Base-by-base conservation (phyloP, 768 basidiomycete genomes). In the Pisolithus orientalis region DNA sequence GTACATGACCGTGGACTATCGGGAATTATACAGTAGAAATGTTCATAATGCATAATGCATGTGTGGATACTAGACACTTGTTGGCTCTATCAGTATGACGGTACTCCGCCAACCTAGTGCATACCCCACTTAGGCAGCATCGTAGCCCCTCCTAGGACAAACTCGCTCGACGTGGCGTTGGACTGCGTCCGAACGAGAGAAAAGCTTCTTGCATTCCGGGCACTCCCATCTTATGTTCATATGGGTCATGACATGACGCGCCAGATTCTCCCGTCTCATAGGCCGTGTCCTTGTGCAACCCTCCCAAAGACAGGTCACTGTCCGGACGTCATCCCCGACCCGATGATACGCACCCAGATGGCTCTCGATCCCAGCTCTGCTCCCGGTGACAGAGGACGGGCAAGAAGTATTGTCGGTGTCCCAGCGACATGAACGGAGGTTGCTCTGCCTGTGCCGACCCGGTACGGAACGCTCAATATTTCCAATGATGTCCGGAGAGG, bases 121-220 rank as follows among this genome's bases (percentile, higher is more conserved):
- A 5, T 13, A 11, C 4, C 34, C 34, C 13, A 34, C 34, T 34
- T 13, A 34, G 11, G 34, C 13, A 34, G 34, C 34, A 34, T 34
- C 34, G 34, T 13, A 13, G n/a, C 34, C 54, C 59, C 57, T 57
- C n/a, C 54, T 58, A 17, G 59, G 57, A 21, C 25, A 44, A 58
- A 65, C 59, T 48, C 65, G 65, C 54, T 67, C 63, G 24, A 69
- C 57, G 47, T 67, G 66, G 6, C 66, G 61, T 45, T 60, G 59
- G 39, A 67, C 62, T 34, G 66, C 67, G 53, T 67, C 66, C 14
- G 69, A 67, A 53, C 66, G 66, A 48, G 66, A 67, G 21, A 69
- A 60, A 50, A 54, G 52, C 38, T 47, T 55, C 17, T 44, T 49
- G 25, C 66, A 67, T 50, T 61, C 61, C 11, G 59, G 59, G 27